Conservation (phyloP, 345 rosid genomes). For the Rubroshorea leprosula region DNA sequence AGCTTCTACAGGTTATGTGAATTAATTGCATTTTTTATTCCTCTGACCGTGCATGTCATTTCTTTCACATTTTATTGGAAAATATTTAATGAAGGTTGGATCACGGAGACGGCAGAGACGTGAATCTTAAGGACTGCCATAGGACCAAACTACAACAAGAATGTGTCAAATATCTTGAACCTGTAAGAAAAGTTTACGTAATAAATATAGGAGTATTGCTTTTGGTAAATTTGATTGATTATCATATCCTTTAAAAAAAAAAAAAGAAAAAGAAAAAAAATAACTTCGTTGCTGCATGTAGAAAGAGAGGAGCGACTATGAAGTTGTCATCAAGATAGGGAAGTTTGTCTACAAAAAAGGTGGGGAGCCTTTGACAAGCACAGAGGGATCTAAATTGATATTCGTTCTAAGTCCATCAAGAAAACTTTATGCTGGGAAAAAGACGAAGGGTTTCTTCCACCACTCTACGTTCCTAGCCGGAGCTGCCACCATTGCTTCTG, state of each 20-base stretch:
- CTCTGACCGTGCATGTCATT: too few relatives aligned
- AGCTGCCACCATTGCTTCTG: slow-evolving; percentile 3
- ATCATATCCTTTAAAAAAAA: too few relatives aligned
- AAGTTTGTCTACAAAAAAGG: slow-evolving; percentile 1
- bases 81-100: slow-evolving; percentile 11
- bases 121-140: slow-evolving; percentile 6
- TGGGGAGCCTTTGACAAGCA: neutral
- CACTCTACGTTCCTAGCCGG: slow-evolving; percentile 2
- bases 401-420: slow-evolving; percentile 7
- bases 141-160: neutral
- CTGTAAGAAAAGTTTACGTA: neutral
- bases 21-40: too few relatives aligned
- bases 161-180: neutral
- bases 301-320: slow-evolving; percentile 4
- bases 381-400: neutral
- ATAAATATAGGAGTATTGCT: neutral
- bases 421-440: neutral
- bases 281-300: too few relatives aligned
- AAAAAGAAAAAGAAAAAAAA: too few relatives aligned
- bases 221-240: neutral
- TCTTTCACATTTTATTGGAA: too few relatives aligned
- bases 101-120: slow-evolving; percentile 5
- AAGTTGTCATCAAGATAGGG: neutral
- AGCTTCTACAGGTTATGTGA: too few relatives aligned
- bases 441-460: slow-evolving; percentile 2